These are phyloP conservation scores for Nicotiana knightiana DNA, from an alignment of 257 asterid species.

Conservation along the genomic window DNA sequence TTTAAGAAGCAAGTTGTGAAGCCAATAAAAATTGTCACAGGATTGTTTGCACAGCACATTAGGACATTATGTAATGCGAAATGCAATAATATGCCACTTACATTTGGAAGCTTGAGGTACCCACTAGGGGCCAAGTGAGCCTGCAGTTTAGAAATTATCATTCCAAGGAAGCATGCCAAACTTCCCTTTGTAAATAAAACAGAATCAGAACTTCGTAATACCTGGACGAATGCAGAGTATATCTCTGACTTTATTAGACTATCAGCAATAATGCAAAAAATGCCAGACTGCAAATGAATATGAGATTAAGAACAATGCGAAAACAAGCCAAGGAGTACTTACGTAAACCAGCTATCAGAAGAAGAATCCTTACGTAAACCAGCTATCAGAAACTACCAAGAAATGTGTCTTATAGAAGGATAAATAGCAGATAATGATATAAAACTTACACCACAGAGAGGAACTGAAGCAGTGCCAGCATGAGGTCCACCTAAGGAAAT, in stretches of 20 bases:
- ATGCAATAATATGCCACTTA: conserved; percentile 31
- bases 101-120: conserved; percentile 88
- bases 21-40: neutral
- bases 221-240: conserved; percentile 82
- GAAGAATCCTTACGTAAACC: neutral
- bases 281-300: conserved; percentile 55
- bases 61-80: neutral
- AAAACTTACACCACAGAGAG: conserved; percentile 84
- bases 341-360: neutral
- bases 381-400: neutral
- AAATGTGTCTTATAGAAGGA: neutral
- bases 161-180: conserved; percentile 7
- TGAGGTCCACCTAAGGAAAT: conserved; percentile 93
- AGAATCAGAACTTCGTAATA: conserved; percentile 17
- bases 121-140: conserved; percentile 97
- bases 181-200: neutral
- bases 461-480: conserved; percentile 98
- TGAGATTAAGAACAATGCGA: neutral
- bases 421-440: neutral
- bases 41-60: neutral
- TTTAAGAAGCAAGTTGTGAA: neutral
- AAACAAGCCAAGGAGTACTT: neutral
- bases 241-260: conserved; percentile 56
- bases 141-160: conserved; percentile 39
- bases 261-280: conserved; percentile 75